Conservation (phyloP, 495 filamentous ascomycete species). For the Pyrenula aspistea region DNA sequence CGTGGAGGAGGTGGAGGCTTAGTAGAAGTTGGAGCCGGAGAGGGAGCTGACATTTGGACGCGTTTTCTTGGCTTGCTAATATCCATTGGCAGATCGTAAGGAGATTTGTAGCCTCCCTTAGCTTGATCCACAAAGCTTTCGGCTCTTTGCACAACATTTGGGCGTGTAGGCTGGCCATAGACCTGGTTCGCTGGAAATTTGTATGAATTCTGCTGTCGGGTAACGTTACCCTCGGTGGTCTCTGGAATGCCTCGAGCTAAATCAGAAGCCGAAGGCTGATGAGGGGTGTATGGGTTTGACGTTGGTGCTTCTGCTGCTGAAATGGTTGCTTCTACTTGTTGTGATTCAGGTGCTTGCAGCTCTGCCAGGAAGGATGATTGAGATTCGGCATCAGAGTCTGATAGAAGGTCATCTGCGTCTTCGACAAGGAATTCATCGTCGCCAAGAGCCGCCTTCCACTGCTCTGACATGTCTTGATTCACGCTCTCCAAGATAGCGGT, state of each 20-base stretch:
- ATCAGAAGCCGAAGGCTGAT: slow-evolving; percentile 32
- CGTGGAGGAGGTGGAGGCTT: slow-evolving; percentile 35
- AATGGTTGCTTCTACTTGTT: no score
- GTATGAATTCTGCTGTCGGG: slow-evolving; percentile 4
- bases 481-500: not conserved
- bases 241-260: slow-evolving; percentile 19
- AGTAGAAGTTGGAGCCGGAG: slow-evolving; percentile 10
- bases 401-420: slow-evolving; percentile 25
- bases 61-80: slow-evolving; percentile 55
- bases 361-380: slow-evolving; percentile 22
- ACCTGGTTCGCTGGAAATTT: not conserved
- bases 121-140: slow-evolving; percentile 80
- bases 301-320: slow-evolving; percentile 9
- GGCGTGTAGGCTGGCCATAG: not conserved
- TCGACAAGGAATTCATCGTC: slow-evolving; percentile 69
- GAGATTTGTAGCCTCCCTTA: slow-evolving; percentile 84
- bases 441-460: slow-evolving; percentile 73
- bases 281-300: slow-evolving; percentile 24
- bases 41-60: slow-evolving; percentile 23
- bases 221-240: slow-evolving; percentile 9
- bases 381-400: slow-evolving; percentile 6
- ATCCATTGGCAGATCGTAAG: slow-evolving; percentile 91
- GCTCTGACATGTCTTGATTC: slow-evolving; percentile 58
- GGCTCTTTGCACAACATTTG: slow-evolving; percentile 24
- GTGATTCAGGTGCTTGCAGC: slow-evolving; percentile 9